Conservation (phyloP, 768 basidiomycete genomes). For the Pulveroboletus sp. region DNA sequence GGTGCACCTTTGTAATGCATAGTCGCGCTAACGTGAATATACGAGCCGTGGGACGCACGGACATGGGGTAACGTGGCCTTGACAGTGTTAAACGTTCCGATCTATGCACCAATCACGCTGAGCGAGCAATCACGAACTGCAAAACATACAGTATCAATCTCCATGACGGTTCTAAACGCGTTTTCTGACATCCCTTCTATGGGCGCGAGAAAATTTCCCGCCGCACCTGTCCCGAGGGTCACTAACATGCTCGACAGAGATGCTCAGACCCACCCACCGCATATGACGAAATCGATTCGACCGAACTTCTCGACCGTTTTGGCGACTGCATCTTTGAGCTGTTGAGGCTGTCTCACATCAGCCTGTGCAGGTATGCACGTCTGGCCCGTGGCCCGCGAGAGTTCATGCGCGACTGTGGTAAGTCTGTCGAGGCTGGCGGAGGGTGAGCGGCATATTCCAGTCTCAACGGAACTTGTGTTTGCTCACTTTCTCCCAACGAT, state of each 20-base stretch:
- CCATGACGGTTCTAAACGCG: slow-evolving; percentile 88
- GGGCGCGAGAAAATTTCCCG: slow-evolving; percentile 93
- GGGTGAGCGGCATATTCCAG: slow-evolving; percentile 1
- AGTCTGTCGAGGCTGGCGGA: slow-evolving; percentile 63
- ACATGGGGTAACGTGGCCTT: slow-evolving; percentile 84
- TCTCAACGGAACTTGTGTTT: background rate
- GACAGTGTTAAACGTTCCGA: slow-evolving; percentile 92
- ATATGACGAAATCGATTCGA: slow-evolving; percentile 91
- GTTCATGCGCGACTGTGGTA: slow-evolving; percentile 60
- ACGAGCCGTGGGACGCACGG: slow-evolving; percentile 69
- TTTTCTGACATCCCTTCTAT: slow-evolving; percentile 82
- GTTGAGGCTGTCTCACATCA: slow-evolving; percentile 77
- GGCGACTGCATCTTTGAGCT: slow-evolving; percentile 70
- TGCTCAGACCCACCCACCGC: slow-evolving; percentile 49
- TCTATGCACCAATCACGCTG: slow-evolving; percentile 35
- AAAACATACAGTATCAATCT: slow-evolving; percentile 81
- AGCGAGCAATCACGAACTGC: background rate
- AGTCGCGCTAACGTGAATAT: slow-evolving; percentile 86
- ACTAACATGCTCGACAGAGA: background rate
- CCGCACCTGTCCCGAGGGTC: slow-evolving; percentile 59
- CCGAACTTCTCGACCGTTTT: slow-evolving; percentile 76
- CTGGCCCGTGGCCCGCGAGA: slow-evolving; percentile 65
- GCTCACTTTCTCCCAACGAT: slow-evolving; percentile 88
- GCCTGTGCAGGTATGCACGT: slow-evolving; percentile 69
- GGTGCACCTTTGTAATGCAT: slow-evolving; percentile 73